phyloP scores from a whole-genome alignment of 306 rosid genomes.

The Sphenostylis stenocarpa region DNA sequence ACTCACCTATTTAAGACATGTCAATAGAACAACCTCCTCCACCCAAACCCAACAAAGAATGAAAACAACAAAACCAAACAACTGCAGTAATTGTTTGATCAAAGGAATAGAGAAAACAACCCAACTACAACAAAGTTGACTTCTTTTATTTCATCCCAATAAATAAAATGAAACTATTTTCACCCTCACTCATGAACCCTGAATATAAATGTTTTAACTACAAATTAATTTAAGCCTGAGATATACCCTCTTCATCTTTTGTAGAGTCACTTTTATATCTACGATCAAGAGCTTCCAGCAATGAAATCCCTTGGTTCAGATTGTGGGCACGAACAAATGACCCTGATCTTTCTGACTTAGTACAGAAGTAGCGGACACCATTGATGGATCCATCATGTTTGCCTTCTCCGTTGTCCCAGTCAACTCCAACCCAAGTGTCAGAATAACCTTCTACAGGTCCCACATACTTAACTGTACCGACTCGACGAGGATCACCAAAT shows the following conservation, averaged over 20 bases:
- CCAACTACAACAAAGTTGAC: neutral
- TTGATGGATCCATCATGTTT: conserved; percentile 89
- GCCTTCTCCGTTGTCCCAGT: conserved; percentile 81
- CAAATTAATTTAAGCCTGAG: conserved; percentile 16
- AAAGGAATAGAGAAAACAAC: neutral
- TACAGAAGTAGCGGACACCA: conserved; percentile 69
- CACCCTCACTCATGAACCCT: neutral
- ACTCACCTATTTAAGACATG: neutral
- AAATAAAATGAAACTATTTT: conserved; percentile 11
- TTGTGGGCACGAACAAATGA: conserved; percentile 72
- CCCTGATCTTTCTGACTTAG: conserved; percentile 61
- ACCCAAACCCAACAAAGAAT: conserved; percentile 2
- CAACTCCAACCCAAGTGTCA: conserved; percentile 85
- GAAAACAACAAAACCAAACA: neutral
- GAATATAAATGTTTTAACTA: neutral
- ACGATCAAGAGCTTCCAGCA: conserved; percentile 71
- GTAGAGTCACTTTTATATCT: conserved; percentile 70
- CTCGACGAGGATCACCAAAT: conserved; percentile 62
- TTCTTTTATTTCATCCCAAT: neutral
- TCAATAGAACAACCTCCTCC: conserved; percentile 5
- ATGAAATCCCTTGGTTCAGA: conserved; percentile 64
- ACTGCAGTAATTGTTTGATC: neutral
- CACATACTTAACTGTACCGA: conserved; percentile 69
- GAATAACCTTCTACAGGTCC: conserved; percentile 75
- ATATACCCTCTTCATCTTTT: conserved; percentile 84